Conservation (phyloP, 345 rosid genomes). For the Pseudoturritis turrita region DNA sequence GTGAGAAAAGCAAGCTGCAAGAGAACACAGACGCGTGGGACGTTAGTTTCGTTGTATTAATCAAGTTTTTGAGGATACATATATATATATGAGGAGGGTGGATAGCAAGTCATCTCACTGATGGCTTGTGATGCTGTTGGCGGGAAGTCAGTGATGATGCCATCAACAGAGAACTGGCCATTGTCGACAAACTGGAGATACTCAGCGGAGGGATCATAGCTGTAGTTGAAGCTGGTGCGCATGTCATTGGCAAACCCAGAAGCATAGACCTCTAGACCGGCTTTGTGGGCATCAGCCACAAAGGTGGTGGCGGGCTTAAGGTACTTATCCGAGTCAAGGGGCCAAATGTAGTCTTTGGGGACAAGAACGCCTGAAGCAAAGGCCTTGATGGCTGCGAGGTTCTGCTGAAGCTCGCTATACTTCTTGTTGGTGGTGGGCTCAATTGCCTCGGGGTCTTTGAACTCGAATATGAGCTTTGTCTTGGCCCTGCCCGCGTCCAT, state of each 20-base stretch:
- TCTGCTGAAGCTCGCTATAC: conserved; percentile 39
- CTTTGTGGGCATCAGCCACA: conserved; percentile 77
- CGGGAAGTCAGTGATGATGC: conserved; percentile 78
- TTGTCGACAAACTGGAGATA: conserved; percentile 60
- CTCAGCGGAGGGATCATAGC: conserved; percentile 67
- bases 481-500: conserved; percentile 34
- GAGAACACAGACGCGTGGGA: neutral
- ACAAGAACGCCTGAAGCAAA: conserved; percentile 71
- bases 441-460: conserved; percentile 40
- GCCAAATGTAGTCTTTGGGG: conserved; percentile 76
- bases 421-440: conserved; percentile 72
- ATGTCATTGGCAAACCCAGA: conserved; percentile 75
- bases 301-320: conserved; percentile 49
- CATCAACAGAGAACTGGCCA: conserved; percentile 64
- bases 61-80: neutral
- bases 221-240: conserved; percentile 48
- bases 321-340: conserved; percentile 45
- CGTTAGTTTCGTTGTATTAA: neutral
- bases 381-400: conserved; percentile 54
- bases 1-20: conserved; percentile 64
- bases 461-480: conserved; percentile 50
- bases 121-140: conserved; percentile 68
- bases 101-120: conserved; percentile 37
- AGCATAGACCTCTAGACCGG: conserved; percentile 66
- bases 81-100: neutral